Base-by-base conservation (phyloP, 495 filamentous ascomycete species). In the Barbatosphaeria neglecta region DNA sequence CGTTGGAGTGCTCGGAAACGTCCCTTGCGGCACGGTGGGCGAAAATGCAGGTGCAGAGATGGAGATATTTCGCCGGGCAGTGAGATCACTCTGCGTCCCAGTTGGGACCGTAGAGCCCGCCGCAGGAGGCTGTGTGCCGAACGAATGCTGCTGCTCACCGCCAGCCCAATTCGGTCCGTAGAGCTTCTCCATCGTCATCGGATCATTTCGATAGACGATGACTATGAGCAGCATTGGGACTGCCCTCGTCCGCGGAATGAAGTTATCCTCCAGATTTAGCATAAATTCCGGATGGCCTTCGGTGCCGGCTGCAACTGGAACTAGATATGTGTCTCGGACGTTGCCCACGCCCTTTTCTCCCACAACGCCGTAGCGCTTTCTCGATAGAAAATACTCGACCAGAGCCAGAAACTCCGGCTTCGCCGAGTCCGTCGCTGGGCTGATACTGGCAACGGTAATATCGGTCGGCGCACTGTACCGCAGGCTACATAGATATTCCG, bases 401-500 rank as follows among this genome's bases (percentile, higher is more conserved):
- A 95, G 67, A 9, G 73, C 73, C 48, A 81, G 70, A 54, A 90
- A 88, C 6, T 75, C 74, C 35, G 78, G 66, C 28, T 61, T 65
- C 0, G 73, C 65, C 1, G 64, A 55, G 35, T 78, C 69, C 4
- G 68, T 68, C 19, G 68, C 61, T 8, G 79, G 76, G 38, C 70
- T 76, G 28, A 94, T 63, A 24, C 74, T 76, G 20, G 89, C 75
- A 18, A 88, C 79, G 0, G 81, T 68, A 3, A 90, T 69, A 57
- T 95, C 88, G 3, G 82, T 84, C 13, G 77, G 79, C 19, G 70
- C 65, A 58, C 79, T 87, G 54, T 81, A 87, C 22, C 83, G 73
- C 24, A 94, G 67, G 22, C 85, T 78, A 54, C 86, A 92, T 3
- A 98, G 80, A 60, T 98, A 98, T 35, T 87, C 83, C 49, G 86